phyloP scores from a whole-genome alignment of 192 early-diverging fungal species.

The Coemansia reversa region DNA sequence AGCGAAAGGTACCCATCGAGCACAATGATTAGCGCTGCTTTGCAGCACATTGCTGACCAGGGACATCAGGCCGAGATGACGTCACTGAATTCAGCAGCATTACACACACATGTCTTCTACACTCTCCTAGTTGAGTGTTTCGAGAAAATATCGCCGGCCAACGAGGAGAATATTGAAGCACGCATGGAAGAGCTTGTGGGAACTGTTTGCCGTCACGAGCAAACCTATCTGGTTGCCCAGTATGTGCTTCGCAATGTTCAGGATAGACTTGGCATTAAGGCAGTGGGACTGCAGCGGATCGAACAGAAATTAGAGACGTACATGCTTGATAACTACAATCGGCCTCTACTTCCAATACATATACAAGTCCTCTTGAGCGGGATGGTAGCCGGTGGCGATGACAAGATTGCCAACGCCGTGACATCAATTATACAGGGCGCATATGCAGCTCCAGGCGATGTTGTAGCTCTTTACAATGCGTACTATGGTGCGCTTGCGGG shows the following conservation, averaged over 20 bases:
- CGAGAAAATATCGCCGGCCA: constrained; percentile 57
- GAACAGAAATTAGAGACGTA: constrained; percentile 43
- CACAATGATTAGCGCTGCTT: constrained; percentile 61
- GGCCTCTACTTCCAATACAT: constrained; percentile 41
- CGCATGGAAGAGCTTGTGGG: constrained; percentile 58
- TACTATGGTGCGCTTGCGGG: constrained; percentile 26
- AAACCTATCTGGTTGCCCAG: constrained; percentile 44
- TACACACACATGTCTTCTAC: constrained; percentile 66
- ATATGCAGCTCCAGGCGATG: constrained; percentile 45
- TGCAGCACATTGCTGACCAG: constrained; percentile 65
- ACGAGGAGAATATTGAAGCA: constrained; percentile 60
- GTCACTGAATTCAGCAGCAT: constrained; percentile 63
- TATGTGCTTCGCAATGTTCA: constrained; percentile 32
- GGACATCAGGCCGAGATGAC: constrained; percentile 68
- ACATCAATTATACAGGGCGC: constrained; percentile 39
- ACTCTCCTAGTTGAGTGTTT: constrained; percentile 62
- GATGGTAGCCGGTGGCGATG: constrained; percentile 28
- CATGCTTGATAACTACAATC: constrained; percentile 39
- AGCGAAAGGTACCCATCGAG: constrained; percentile 64
- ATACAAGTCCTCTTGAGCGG: constrained; percentile 40
- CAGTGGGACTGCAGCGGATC: constrained; percentile 25
- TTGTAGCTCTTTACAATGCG: constrained; percentile 32
- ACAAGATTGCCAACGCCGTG: constrained; percentile 33
- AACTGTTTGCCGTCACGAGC: constrained; percentile 38
- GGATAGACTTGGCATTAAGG: constrained; percentile 23